These are phyloP conservation scores for Fusarium chlamydosporum DNA, from an alignment of 2,329 filamentous ascomycete genomes.

Conservation along the genomic window DNA sequence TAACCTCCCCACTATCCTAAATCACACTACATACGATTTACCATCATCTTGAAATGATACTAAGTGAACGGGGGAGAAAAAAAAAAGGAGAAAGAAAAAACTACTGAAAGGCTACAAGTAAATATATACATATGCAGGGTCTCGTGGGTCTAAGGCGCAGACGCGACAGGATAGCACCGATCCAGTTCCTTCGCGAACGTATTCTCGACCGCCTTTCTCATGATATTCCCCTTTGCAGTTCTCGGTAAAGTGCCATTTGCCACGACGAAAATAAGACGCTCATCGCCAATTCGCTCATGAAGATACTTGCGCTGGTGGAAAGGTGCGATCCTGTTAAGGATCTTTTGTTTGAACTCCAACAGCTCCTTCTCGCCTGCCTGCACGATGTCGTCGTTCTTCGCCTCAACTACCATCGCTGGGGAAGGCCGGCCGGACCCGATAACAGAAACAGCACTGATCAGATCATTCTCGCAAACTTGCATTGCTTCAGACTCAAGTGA, in stretches of 20 bases:
- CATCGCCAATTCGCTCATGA: constrained; percentile 5
- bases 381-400: neutral
- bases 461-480: constrained; percentile 12
- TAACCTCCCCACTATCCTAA: too few species aligned
- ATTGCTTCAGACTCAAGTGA: constrained; percentile 19
- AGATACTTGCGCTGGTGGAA: constrained; percentile 15
- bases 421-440: constrained; percentile 17
- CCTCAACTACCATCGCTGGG: constrained; percentile 8
- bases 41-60: too few species aligned
- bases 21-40: neutral
- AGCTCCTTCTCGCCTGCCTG: fast-evolving
- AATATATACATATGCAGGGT: too few species aligned
- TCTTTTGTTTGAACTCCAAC: neutral
- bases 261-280: neutral
- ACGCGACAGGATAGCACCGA: fast-evolving
- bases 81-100: too few species aligned
- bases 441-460: constrained; percentile 3
- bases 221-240: constrained; percentile 16
- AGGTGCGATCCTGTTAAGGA: neutral
- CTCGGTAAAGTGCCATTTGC: neutral
- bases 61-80: too few species aligned
- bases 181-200: neutral
- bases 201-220: constrained; percentile 6
- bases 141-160: neutral
- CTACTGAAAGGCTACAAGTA: too few species aligned